Evolutionary conservation across 768 basidiomycete genomes (phyloP).

Genomic region (Suillus subalutaceus): DNA sequence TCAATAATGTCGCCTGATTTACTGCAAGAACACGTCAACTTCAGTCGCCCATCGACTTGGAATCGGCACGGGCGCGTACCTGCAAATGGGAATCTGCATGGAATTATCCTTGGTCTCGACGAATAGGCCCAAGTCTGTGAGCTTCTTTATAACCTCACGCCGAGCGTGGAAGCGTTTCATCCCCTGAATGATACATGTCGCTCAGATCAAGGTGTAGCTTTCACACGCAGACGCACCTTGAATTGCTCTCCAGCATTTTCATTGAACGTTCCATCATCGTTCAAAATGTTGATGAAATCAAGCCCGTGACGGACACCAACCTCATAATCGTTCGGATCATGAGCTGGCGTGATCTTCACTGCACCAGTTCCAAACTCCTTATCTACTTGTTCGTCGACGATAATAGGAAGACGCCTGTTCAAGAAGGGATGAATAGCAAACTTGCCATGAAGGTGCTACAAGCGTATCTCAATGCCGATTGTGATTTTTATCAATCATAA

Average conservation of each 20-base stretch:
- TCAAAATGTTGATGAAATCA: constrained; percentile 91
- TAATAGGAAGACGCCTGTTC: constrained; percentile 81
- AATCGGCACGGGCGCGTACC: constrained; percentile 42
- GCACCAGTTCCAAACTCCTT: constrained; percentile 98
- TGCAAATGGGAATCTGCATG: constrained; percentile 96
- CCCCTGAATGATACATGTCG: constrained; percentile 50
- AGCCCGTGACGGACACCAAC: constrained; percentile 87
- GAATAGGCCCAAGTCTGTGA: constrained; percentile 85
- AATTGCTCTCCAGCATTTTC: constrained; percentile 82
- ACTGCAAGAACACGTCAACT: constrained; percentile 38
- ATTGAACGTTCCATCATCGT: constrained; percentile 97
- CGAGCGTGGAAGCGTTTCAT: constrained; percentile 98
- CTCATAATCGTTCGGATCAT: constrained; percentile 97
- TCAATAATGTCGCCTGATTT: constrained; percentile 98
- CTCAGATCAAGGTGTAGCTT: background rate
- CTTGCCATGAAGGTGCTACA: constrained; percentile 90
- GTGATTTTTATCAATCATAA: background rate
- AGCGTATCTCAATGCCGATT: background rate
- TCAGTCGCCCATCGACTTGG: constrained; percentile 10
- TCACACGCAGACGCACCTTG: constrained; percentile 45
- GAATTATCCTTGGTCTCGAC: constrained; percentile 94
- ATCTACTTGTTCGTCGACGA: constrained; percentile 82
- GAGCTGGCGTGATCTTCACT: constrained; percentile 98
- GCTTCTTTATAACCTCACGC: constrained; percentile 75
- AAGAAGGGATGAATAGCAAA: constrained; percentile 90